phyloP scores from a whole-genome alignment of 2,329 filamentous ascomycete genomes.

The Trichoderma sp. region DNA sequence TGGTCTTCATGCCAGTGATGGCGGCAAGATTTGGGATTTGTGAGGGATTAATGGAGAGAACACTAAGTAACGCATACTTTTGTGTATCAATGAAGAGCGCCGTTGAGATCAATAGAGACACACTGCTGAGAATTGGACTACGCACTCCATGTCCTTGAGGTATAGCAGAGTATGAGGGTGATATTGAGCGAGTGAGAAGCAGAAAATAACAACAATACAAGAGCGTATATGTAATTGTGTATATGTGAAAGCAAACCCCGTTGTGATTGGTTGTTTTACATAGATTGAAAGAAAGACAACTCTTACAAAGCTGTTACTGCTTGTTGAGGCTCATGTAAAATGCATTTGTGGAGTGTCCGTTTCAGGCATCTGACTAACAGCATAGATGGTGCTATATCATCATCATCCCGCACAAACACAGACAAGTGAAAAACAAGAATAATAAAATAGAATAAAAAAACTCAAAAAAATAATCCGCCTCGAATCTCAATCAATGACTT shows the following conservation, averaged over 20 bases:
- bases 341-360: no score
- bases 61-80: not conserved
- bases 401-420: no score
- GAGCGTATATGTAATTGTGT: not conserved
- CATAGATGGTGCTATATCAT: not conserved
- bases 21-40: not conserved
- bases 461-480: not conserved
- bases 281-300: not conserved
- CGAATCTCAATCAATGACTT: not conserved
- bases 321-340: no score
- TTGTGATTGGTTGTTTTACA: no score
- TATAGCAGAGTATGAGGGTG: no score
- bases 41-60: not conserved
- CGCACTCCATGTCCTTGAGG: no score
- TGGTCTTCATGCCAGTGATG: slow-evolving; percentile 25
- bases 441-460: not conserved
- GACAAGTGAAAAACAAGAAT: not conserved
- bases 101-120: not conserved
- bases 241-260: no score
- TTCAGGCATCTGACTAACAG: no score
- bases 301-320: not conserved
- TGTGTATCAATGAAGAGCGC: not conserved
- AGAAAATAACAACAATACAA: not conserved
- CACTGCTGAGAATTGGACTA: no score
- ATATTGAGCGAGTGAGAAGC: not conserved